phyloP scores from a whole-genome alignment of 495 filamentous ascomycete genomes.

The Aspergillus ellipticus region DNA sequence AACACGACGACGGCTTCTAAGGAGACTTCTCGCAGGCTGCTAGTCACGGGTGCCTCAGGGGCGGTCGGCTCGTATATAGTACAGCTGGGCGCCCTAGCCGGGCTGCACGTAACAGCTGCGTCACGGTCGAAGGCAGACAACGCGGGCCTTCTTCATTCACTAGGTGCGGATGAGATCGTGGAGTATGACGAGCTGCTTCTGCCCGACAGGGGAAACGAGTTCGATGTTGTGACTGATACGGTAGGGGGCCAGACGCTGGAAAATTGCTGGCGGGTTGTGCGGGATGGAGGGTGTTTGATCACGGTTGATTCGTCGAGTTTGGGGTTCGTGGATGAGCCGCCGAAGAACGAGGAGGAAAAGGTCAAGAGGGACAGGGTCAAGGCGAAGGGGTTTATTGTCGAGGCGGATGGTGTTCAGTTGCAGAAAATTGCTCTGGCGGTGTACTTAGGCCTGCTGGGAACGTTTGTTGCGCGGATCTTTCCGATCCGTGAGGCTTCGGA shows the following conservation, averaged over 20 bases:
- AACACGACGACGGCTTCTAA: neutral
- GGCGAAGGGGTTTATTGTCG: conserved; percentile 32
- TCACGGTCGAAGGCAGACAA: conserved; percentile 28
- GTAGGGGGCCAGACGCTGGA: conserved; percentile 29
- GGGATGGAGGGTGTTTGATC: conserved; percentile 21
- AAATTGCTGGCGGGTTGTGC: conserved; percentile 24
- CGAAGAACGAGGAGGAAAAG: conserved; percentile 6
- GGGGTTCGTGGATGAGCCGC: conserved; percentile 37
- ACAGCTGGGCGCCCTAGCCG: conserved; percentile 25
- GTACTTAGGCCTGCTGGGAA: conserved; percentile 15
- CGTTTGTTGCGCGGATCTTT: conserved; percentile 26
- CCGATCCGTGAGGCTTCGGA: conserved; percentile 21
- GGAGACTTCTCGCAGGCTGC: conserved; percentile 1
- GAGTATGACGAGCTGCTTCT: conserved; percentile 26
- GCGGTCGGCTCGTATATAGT: conserved; percentile 33
- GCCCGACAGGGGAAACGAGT: conserved; percentile 4
- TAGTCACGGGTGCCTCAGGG: conserved; percentile 35
- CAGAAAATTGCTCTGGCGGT: conserved; percentile 17
- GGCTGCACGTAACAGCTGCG: conserved; percentile 24
- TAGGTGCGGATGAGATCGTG: conserved; percentile 28
- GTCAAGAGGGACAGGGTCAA: conserved; percentile 17
- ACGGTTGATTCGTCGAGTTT: conserved; percentile 33
- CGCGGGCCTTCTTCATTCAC: conserved; percentile 20
- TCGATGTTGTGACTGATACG: conserved; percentile 34
- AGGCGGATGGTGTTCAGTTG: conserved; percentile 18